phyloP scores from a whole-genome alignment of 495 filamentous ascomycete species.

The Bryoglossum gracile region DNA sequence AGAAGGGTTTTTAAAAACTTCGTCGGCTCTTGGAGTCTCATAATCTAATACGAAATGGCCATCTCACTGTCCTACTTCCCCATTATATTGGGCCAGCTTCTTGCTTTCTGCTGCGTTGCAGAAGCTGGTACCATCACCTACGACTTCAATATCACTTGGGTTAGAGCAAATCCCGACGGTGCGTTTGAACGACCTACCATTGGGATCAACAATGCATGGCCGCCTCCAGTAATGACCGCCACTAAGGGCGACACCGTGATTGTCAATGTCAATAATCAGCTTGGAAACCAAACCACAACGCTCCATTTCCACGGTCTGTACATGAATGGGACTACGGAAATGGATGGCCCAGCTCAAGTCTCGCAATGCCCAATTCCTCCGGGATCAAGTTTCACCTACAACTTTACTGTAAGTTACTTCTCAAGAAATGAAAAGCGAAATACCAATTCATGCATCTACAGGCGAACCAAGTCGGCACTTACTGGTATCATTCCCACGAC shows the following conservation, averaged over 20 bases:
- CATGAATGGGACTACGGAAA: conserved; percentile 53
- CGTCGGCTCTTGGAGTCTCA: too few species aligned
- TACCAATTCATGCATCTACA: conserved; percentile 49
- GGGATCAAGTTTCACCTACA: conserved; percentile 35
- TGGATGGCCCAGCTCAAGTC: conserved; percentile 55
- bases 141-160: conserved; percentile 77
- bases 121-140: conserved; percentile 59
- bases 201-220: conserved; percentile 79
- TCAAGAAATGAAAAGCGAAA: conserved; percentile 43
- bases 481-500: conserved; percentile 68
- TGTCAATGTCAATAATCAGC: conserved; percentile 63
- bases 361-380: conserved; percentile 48
- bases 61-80: conserved; percentile 25
- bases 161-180: conserved; percentile 73
- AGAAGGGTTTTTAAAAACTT: too few species aligned
- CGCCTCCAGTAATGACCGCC: conserved; percentile 59
- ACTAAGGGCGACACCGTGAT: conserved; percentile 64
- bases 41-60: too few species aligned
- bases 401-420: conserved; percentile 60
- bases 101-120: conserved; percentile 30
- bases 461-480: conserved; percentile 55
- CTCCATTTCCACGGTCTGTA: conserved; percentile 62
- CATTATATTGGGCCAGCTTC: conserved; percentile 29
- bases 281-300: conserved; percentile 55
- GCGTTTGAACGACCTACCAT: conserved; percentile 58